These are phyloP conservation scores for Triglochin maritima DNA, from an alignment of 106 monocot species.

Conservation along the genomic window DNA sequence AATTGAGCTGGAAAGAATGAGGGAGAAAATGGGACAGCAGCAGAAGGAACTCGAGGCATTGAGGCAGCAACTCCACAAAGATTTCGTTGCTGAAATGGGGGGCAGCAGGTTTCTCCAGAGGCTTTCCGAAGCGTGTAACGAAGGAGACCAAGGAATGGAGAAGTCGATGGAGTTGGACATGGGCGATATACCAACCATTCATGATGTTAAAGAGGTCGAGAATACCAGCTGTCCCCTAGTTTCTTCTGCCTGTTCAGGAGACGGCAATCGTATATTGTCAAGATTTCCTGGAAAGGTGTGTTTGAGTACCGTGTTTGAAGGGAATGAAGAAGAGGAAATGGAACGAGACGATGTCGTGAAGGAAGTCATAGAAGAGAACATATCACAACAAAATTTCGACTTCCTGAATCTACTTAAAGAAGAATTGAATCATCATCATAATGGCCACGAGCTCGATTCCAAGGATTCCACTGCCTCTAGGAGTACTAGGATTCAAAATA, in stretches of 20 bases:
- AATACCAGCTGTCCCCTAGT: not conserved
- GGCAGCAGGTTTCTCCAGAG: conserved; percentile 35
- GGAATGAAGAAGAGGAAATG: conserved; percentile 47
- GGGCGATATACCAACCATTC: conserved; percentile 39
- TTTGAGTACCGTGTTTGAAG: conserved; percentile 82
- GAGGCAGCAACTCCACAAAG: conserved; percentile 27
- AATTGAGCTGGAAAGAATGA: conserved; percentile 48
- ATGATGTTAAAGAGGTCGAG: conserved; percentile 55
- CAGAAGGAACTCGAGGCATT: conserved; percentile 50
- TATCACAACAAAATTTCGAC: not conserved
- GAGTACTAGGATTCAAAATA: conserved; percentile 79
- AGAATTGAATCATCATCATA: not conserved
- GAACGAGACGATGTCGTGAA: conserved; percentile 45
- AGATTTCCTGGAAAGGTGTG: conserved; percentile 27
- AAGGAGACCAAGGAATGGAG: conserved; percentile 50
- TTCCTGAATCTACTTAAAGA: not conserved
- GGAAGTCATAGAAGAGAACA: conserved; percentile 47
- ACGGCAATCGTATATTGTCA: conserved; percentile 1
- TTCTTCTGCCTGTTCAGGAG: conserved; percentile 4
- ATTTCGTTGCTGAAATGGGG: conserved; percentile 2
- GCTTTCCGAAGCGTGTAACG: conserved; percentile 38
- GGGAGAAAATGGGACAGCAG: conserved; percentile 47
- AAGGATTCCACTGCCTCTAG: conserved; percentile 33
- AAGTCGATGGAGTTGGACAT: conserved; percentile 87
- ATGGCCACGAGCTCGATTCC: not conserved